Evolutionary conservation across 768 basidiomycete species (phyloP), one percentile per base, ranked within the genome.

Genomic region (Tylopilus subfusipes): DNA sequence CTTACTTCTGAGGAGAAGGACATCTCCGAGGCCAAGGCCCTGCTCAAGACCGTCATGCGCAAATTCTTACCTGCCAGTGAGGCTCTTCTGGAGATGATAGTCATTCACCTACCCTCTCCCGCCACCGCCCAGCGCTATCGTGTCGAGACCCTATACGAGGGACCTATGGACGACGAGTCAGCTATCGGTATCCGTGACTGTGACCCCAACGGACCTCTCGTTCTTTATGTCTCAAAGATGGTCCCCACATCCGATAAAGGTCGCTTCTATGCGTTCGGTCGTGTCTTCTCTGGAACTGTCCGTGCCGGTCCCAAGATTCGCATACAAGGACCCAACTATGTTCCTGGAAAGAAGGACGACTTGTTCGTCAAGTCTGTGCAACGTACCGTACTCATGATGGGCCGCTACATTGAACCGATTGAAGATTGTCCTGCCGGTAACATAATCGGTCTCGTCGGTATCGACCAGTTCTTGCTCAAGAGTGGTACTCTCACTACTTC

Each of bases 401-500:
- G 97, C 74, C 93, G 95, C 72, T 88, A 88, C 73, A 88, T 98
- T 67, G 97, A 99, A 72, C 92, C 97, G 55, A 96, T 99, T 64
- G 97, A 98, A 76, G 96, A 98, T 72, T 98, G 97, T 75, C 97
- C 97, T 34, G 86, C 96, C 54, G 97, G 97, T 67, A 99, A 99
- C 83, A 98, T 99, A 65, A 76, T 93, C 64, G 97, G 97, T 82
- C 90, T 99, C 69, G 96, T 98, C 77, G 97, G 97, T 80, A 90
- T 99, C 66, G 97, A 99, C 77, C 97, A 99, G 78, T 99, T 98
- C 92, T 77, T 99, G 78, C 88, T 99, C 73, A 99, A 99, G 86
- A 93, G 85, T 63, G 97, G 97, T 73, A 99, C 97, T 58, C 84
- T 99, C 69, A 99, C 97, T 56, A 85, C 91, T 56, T 93, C 93